Conservation (phyloP, 192 early-diverging fungal species). For the Funneliformis geosporum region DNA sequence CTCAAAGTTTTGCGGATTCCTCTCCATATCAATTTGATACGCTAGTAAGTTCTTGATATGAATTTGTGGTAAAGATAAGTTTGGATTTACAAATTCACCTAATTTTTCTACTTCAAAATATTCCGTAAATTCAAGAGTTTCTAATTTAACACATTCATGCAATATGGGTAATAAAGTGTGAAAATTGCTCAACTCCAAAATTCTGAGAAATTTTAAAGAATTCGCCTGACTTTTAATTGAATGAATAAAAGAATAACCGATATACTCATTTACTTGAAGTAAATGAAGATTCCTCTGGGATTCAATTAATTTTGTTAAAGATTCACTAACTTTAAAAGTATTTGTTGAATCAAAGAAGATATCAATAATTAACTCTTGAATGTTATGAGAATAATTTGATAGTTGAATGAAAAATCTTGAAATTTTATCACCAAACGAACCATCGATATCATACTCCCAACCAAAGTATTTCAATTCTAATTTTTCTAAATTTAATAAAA, state of each 20-base stretch:
- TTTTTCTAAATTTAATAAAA: not conserved
- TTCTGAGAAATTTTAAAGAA: conserved; percentile 8
- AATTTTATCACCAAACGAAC: not conserved
- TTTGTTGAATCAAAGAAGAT: not conserved
- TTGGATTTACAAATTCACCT: not conserved
- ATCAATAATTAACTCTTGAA: conserved; percentile 1
- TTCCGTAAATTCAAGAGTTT: not conserved
- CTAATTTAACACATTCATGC: not conserved
- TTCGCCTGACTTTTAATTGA: not conserved
- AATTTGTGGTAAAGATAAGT: not conserved
- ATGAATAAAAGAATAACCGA: not conserved
- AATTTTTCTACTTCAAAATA: not conserved
- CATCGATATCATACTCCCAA: not conserved
- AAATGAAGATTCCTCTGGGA: not conserved
- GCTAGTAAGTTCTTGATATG: not conserved
- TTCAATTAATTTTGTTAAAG: not conserved
- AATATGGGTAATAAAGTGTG: not conserved
- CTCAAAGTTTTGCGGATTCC: not conserved
- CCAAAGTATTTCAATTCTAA: not conserved
- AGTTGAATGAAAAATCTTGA: not conserved
- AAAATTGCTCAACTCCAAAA: not conserved
- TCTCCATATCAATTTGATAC: not conserved
- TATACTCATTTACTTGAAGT: not conserved
- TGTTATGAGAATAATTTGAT: not conserved
- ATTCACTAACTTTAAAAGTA: not conserved